phyloP scores from a whole-genome alignment of 306 rosid species.

The Begonia fuchsioides region DNA sequence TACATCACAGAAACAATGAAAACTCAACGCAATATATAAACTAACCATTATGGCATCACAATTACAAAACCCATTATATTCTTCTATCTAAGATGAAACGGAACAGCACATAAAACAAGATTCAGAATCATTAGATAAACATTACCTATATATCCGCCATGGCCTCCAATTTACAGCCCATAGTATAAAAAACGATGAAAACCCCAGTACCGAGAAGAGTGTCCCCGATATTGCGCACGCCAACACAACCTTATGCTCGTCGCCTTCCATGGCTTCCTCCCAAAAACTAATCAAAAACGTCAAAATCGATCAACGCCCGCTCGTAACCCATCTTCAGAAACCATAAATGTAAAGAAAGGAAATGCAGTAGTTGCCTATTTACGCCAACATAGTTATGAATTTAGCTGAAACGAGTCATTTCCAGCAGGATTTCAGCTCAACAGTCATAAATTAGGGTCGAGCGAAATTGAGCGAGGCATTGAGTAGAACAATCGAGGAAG shows the following conservation, averaged over 20 bases:
- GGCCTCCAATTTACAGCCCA: slow-evolving; percentile 99
- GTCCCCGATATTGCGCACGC: slow-evolving; percentile 78
- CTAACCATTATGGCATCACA: too few species aligned
- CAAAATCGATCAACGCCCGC: slow-evolving; percentile 14
- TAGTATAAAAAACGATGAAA: slow-evolving; percentile 65
- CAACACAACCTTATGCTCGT: slow-evolving; percentile 50
- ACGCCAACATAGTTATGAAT: slow-evolving; percentile 30
- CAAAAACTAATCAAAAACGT: slow-evolving; percentile 47
- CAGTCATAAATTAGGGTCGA: slow-evolving; percentile 15
- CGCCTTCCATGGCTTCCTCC: slow-evolving; percentile 63
- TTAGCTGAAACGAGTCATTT: slow-evolving; percentile 31
- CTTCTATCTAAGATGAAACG: too few species aligned
- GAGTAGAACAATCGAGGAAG: slow-evolving; percentile 2
- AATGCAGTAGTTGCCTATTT: slow-evolving; percentile 17
- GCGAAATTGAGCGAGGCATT: slow-evolving; percentile 18
- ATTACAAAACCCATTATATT: too few species aligned
- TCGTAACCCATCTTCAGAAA: slow-evolving; percentile 6
- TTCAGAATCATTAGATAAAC: neutral
- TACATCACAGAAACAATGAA: too few species aligned
- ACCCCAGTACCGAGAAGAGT: slow-evolving; percentile 68
- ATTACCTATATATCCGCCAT: slow-evolving; percentile 95
- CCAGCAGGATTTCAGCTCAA: slow-evolving; percentile 3
- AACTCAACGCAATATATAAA: too few species aligned
- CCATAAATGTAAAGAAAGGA: slow-evolving; percentile 6
- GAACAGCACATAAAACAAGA: too few species aligned